Percentiles rank a stretch among this genome's conserved stretches.
Conservation (phyloP, 2,329 filamentous ascomycete genomes). For the Clonostachys solani region DNA sequence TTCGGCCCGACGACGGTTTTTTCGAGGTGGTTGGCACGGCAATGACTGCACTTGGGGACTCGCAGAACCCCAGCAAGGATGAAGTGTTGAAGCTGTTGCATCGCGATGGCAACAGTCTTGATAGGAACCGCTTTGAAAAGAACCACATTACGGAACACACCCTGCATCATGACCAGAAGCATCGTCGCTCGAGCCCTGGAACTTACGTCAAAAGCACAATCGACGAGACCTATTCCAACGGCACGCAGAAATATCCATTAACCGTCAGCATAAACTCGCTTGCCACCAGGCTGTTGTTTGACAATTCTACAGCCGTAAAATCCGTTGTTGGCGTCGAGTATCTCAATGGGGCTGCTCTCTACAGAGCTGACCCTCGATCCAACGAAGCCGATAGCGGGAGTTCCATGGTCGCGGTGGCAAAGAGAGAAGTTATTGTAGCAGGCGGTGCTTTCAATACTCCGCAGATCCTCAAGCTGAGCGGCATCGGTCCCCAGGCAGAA, state of each 20-base stretch:
- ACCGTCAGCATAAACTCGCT: constrained; percentile 45
- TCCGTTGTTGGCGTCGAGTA: constrained; percentile 43
- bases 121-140: too few relatives aligned
- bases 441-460: constrained; percentile 50
- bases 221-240: constrained; percentile 20
- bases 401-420: constrained; percentile 27
- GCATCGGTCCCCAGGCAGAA: constrained; percentile 35
- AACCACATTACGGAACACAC: too few relatives aligned
- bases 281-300: constrained; percentile 39
- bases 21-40: too few relatives aligned
- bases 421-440: constrained; percentile 42
- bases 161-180: too few relatives aligned
- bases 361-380: constrained; percentile 36
- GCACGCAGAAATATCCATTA: constrained; percentile 49
- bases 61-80: too few relatives aligned
- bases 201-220: too few relatives aligned
- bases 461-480: constrained; percentile 47
- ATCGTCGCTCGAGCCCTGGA: too few relatives aligned
- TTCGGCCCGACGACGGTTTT: too few relatives aligned
- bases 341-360: constrained; percentile 38
- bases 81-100: too few relatives aligned
- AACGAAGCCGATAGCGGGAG: constrained; percentile 16
- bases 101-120: too few relatives aligned
- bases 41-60: too few relatives aligned
- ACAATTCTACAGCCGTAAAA: constrained; percentile 17